These are phyloP conservation scores for Bidens hawaiensis DNA, from an alignment of 140 eudicot species.

Conservation along the genomic window DNA sequence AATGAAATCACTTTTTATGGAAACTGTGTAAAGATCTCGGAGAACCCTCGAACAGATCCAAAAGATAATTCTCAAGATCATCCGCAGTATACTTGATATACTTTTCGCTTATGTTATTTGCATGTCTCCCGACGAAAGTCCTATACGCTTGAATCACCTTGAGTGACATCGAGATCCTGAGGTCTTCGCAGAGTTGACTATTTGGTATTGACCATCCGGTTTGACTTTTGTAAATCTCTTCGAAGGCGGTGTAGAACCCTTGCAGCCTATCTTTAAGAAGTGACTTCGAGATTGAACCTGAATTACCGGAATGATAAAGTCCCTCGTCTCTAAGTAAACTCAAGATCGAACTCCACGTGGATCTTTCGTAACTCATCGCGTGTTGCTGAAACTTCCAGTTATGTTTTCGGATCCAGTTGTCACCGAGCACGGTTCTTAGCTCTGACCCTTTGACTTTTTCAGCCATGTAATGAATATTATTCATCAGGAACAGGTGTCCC, in stretches of 20 bases:
- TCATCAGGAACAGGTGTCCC: conserved; percentile 77
- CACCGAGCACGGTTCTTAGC: conserved; percentile 65
- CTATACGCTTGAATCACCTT: conserved; percentile 84
- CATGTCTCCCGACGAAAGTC: conserved; percentile 62
- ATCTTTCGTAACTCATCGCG: conserved; percentile 74
- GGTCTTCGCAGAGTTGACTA: conserved; percentile 65
- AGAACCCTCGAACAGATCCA: conserved; percentile 85
- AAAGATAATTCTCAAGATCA: conserved; percentile 61
- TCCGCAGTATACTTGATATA: conserved; percentile 75
- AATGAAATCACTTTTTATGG: conserved; percentile 52
- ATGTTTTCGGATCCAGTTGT: conserved; percentile 73
- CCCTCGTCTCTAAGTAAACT: conserved; percentile 65
- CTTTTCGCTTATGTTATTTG: conserved; percentile 54
- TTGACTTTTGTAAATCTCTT: conserved; percentile 89
- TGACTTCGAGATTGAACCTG: conserved; percentile 53
- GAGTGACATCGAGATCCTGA: conserved; percentile 79
- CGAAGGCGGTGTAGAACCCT: conserved; percentile 63
- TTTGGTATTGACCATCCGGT: conserved; percentile 77
- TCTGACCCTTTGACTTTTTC: conserved; percentile 75
- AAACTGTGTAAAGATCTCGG: conserved; percentile 64
- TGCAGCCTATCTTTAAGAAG: conserved; percentile 62
- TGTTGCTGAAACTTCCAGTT: conserved; percentile 78
- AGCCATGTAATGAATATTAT: conserved; percentile 85
- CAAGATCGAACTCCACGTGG: conserved; percentile 85
- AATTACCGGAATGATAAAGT: conserved; percentile 43